Percentiles rank a stretch among this genome's conserved stretches.
Conservation (phyloP, 139 green algal species). For the Spirogloea muscicola region DNA sequence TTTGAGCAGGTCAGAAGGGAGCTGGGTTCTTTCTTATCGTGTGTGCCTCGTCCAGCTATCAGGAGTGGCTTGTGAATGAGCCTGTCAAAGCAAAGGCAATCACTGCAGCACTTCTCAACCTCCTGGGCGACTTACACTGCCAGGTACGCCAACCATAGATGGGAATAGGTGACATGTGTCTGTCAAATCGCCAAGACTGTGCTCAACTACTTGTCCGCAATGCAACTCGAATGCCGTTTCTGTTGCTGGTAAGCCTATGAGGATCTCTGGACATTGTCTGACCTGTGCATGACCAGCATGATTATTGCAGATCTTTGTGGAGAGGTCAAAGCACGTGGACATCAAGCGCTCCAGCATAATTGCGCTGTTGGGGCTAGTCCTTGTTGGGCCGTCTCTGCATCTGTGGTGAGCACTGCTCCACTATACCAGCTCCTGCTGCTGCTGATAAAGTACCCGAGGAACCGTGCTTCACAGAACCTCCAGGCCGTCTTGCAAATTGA, state of each 20-base stretch:
- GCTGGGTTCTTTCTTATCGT: background rate
- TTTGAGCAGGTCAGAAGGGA: background rate
- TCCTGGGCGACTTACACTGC: conserved; percentile 20
- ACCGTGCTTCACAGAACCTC: background rate
- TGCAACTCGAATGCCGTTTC: too few species aligned
- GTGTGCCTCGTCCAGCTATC: background rate
- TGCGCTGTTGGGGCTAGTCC: conserved; percentile 19
- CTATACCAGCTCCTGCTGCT: background rate
- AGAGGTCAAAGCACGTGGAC: too few species aligned
- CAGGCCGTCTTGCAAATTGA: background rate
- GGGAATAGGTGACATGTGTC: too few species aligned
- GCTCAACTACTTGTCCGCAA: too few species aligned
- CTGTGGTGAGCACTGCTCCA: conserved; percentile 5
- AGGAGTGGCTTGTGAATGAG: background rate
- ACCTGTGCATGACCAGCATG: too few species aligned
- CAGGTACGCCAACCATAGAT: background rate
- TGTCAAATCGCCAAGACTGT: too few species aligned
- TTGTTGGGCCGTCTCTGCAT: conserved; percentile 23
- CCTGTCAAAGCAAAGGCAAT: background rate
- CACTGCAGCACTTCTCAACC: conserved; percentile 24
- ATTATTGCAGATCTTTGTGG: too few species aligned
- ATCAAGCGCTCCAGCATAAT: too few species aligned
- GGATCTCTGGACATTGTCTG: too few species aligned
- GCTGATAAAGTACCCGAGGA: background rate
- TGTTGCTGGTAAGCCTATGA: too few species aligned